Evolutionary conservation across 2,329 filamentous ascomycete genomes (phyloP).

Genomic region (Pseudohalonectria lignicola): DNA sequence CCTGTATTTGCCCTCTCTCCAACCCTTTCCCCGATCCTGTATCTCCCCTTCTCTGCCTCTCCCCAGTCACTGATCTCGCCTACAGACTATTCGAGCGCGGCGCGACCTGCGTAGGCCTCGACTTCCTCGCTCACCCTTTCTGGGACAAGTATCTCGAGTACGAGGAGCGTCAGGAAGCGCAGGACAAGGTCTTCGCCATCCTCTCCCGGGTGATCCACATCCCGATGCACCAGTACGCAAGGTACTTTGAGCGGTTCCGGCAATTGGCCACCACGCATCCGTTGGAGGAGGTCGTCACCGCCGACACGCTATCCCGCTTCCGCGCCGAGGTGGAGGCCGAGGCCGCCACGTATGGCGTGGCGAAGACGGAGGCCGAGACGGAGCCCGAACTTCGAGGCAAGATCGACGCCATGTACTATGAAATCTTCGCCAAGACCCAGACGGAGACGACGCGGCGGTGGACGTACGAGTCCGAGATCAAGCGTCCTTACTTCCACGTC

Average conservation of each 20-base stretch:
- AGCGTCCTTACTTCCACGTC: constrained; percentile 93
- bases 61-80: constrained; percentile 9
- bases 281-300: constrained; percentile 58
- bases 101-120: constrained; percentile 72
- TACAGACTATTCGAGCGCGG: constrained; percentile 85
- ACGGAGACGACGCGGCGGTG: constrained; percentile 84
- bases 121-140: constrained; percentile 90
- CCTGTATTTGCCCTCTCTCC: constrained; percentile 52
- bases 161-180: constrained; percentile 78
- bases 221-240: constrained; percentile 89
- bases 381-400: constrained; percentile 74
- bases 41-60: constrained; percentile 11
- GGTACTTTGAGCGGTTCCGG: constrained; percentile 88
- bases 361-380: constrained; percentile 59
- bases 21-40: constrained; percentile 18
- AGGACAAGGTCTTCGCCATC: constrained; percentile 77
- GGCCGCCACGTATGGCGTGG: constrained; percentile 35
- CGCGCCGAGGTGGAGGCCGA: constrained; percentile 63
- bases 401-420: constrained; percentile 70
- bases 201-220: constrained; percentile 75
- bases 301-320: constrained; percentile 57
- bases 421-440: constrained; percentile 72
- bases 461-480: constrained; percentile 91
- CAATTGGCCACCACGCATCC: constrained; percentile 64
- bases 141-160: constrained; percentile 99